Percentiles rank a stretch among this genome's conserved stretches.
phyloP scores from a whole-genome alignment of 2,329 filamentous ascomycete genomes.

The Cercospora sojina region DNA sequence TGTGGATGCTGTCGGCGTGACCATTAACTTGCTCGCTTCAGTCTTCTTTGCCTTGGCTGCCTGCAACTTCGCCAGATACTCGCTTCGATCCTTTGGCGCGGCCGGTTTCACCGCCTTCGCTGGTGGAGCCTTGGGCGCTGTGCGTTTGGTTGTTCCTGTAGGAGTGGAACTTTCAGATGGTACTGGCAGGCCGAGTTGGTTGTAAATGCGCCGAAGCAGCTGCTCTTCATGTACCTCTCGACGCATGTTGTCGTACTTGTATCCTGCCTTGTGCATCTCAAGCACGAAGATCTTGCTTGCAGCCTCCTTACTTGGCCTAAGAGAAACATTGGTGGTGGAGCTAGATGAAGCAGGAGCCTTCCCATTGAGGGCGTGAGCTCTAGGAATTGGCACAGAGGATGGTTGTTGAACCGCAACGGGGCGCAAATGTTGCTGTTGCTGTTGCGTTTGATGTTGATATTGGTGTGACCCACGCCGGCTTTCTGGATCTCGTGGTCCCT shows the following conservation, averaged over 20 bases:
- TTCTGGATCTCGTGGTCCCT: conserved; percentile 27
- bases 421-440: conserved; percentile 4
- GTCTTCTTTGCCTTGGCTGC: conserved; percentile 67
- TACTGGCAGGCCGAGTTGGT: conserved; percentile 57
- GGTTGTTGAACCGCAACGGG: conserved; percentile 3
- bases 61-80: conserved; percentile 72
- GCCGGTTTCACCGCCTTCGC: conserved; percentile 17
- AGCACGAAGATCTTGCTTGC: conserved; percentile 33
- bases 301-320: conserved; percentile 16
- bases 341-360: background rate
- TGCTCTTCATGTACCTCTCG: conserved; percentile 67
- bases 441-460: background rate
- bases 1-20: background rate
- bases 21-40: conserved; percentile 16
- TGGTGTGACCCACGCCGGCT: conserved; percentile 20
- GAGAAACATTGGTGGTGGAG: background rate
- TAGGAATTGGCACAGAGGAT: background rate
- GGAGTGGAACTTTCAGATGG: conserved; percentile 6
- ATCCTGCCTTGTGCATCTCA: conserved; percentile 55
- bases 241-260: conserved; percentile 71
- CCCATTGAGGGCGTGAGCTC: conserved; percentile 1
- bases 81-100: conserved; percentile 61
- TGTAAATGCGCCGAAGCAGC: conserved; percentile 64
- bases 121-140: conserved; percentile 5
- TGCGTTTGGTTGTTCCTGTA: conserved; percentile 1